Percentiles rank a stretch among this genome's conserved stretches.
Evolutionary conservation across 75 land plant genomes (phyloP).

Genomic region (Sequoiadendron giganteum): DNA sequence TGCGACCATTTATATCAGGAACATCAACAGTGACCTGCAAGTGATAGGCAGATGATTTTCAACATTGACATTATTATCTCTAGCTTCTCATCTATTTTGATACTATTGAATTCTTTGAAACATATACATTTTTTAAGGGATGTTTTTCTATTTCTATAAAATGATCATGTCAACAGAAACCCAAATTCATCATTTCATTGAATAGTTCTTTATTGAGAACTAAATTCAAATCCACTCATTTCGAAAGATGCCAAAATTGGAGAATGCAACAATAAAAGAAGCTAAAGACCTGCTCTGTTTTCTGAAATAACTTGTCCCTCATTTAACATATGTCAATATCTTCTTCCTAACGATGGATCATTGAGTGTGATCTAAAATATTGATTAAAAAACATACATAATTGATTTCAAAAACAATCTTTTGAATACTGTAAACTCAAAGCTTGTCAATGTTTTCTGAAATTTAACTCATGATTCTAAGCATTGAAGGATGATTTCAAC

Average conservation of each 20-base stretch:
- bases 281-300: not conserved
- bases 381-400: too few species aligned
- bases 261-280: constrained; percentile 4
- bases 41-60: not conserved
- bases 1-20: constrained; percentile 52
- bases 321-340: too few species aligned
- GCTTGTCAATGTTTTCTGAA: not conserved
- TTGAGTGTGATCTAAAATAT: too few species aligned
- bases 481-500: not conserved
- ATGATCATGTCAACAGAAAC: not conserved
- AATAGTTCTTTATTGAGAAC: not conserved
- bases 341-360: too few species aligned
- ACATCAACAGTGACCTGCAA: constrained; percentile 53
- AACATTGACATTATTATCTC: not conserved
- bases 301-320: not conserved
- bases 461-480: not conserved
- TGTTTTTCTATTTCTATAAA: not conserved
- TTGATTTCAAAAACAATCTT: too few species aligned
- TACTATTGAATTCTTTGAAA: not conserved
- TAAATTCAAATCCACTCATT: not conserved
- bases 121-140: not conserved
- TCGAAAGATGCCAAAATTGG: too few species aligned
- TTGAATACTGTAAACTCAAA: too few species aligned
- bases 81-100: not conserved
- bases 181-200: not conserved